A percentile compares a stretch with the other conserved stretches of the same genome.
These are phyloP conservation scores for Helianthus tuberosus DNA, from an alignment of 129 eudicot genomes.

Conservation along the genomic window DNA sequence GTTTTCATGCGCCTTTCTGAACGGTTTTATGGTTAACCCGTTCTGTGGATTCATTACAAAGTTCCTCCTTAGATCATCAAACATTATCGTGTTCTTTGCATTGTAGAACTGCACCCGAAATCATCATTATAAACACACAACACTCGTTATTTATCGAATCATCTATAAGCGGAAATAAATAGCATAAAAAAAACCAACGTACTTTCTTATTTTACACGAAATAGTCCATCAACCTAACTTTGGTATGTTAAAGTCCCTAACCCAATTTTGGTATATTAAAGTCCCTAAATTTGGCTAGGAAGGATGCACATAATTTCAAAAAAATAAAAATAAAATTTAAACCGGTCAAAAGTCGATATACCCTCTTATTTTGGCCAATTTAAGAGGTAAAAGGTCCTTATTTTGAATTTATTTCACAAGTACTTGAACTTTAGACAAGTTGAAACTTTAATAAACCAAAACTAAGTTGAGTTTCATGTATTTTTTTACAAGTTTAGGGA, in stretches of 20 bases:
- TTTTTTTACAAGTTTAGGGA: conserved; percentile 1
- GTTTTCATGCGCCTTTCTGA: conserved; percentile 89
- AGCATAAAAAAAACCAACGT: neutral
- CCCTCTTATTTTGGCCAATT: too few species aligned
- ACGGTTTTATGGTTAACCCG: conserved; percentile 84
- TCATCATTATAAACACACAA: conserved; percentile 6
- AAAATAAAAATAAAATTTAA: neutral
- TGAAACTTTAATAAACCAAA: neutral
- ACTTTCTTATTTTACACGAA: neutral
- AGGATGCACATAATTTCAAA: neutral
- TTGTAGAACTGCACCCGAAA: conserved; percentile 72
- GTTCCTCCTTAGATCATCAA: conserved; percentile 90
- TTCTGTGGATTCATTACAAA: conserved; percentile 98
- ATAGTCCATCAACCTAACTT: neutral
- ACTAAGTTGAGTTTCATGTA: neutral
- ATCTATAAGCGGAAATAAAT: neutral
- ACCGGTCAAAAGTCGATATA: neutral
- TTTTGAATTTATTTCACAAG: too few species aligned
- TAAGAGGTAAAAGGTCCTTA: too few species aligned
- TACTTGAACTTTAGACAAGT: too few species aligned
- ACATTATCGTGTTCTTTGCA: conserved; percentile 90
- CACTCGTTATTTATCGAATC: conserved; percentile 21
- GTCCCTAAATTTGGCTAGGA: neutral
- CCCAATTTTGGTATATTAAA: neutral
- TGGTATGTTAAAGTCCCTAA: too few species aligned